Evolutionary conservation across 768 basidiomycete genomes (phyloP).

Genomic region (Plicaturopsis crispa): DNA sequence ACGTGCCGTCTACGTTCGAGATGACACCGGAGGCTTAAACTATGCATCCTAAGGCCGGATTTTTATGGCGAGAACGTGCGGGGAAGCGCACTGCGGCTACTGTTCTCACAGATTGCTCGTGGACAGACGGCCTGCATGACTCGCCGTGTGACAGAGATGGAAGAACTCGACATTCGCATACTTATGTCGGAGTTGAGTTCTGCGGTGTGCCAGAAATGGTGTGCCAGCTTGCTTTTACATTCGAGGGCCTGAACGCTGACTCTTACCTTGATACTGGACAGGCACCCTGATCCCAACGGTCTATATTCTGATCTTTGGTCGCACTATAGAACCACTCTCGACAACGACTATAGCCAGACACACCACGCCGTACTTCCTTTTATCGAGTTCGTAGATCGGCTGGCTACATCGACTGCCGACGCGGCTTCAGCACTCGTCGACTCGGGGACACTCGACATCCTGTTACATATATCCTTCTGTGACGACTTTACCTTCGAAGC

Average conservation of each 20-base stretch:
- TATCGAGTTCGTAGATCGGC: too few relatives aligned
- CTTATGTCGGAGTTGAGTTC: not conserved
- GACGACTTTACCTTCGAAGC: too few relatives aligned
- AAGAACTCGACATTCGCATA: not conserved
- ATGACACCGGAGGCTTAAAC: not conserved
- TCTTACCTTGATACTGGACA: too few relatives aligned
- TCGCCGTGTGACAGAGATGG: not conserved
- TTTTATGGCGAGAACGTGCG: not conserved
- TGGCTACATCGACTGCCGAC: too few relatives aligned
- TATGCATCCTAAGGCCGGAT: not conserved
- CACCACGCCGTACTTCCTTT: too few relatives aligned
- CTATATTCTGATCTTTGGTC: too few relatives aligned
- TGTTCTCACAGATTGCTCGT: not conserved
- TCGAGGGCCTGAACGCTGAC: not conserved
- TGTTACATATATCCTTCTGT: too few relatives aligned
- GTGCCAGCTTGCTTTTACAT: not conserved
- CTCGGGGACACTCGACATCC: too few relatives aligned
- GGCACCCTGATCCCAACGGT: too few relatives aligned
- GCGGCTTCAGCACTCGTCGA: too few relatives aligned
- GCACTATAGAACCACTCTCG: too few relatives aligned
- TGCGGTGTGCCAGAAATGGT: not conserved
- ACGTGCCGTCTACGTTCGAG: not conserved
- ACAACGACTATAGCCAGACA: too few relatives aligned
- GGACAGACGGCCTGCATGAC: not conserved
- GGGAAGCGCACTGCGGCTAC: not conserved